These are phyloP conservation scores for Funneliformis caledonium DNA, from an alignment of 371 early-diverging fungal genomes.

Conservation along the genomic window DNA sequence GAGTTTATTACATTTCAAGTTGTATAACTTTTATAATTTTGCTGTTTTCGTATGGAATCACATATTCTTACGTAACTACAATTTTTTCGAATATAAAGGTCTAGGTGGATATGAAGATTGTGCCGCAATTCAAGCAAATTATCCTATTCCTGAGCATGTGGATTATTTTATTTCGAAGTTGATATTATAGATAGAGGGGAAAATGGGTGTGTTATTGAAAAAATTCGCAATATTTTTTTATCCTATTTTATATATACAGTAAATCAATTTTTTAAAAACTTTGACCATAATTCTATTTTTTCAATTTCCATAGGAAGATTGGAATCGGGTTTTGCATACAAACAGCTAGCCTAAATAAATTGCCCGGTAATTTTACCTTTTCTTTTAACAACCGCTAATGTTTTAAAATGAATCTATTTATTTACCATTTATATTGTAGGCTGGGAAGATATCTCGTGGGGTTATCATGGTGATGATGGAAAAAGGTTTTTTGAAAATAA, in stretches of 20 bases:
- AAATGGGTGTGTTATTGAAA: too few species aligned
- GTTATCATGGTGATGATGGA: constrained; percentile 88
- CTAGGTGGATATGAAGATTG: constrained; percentile 80
- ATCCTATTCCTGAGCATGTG: too few species aligned
- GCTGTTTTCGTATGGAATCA: too few species aligned
- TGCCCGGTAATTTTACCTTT: neutral
- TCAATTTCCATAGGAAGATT: neutral
- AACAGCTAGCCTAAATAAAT: neutral
- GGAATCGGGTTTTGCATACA: neutral
- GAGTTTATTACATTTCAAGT: too few species aligned
- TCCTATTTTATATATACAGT: too few species aligned
- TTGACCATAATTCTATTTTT: neutral
- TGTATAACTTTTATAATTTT: too few species aligned
- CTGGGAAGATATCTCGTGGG: constrained; percentile 71
- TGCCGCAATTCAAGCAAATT: constrained; percentile 68
- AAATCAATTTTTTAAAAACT: too few species aligned
- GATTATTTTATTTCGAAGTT: too few species aligned
- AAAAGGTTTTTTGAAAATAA: constrained; percentile 54
- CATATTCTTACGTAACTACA: too few species aligned
- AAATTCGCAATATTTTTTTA: too few species aligned
- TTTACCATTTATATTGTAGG: constrained; percentile 46
- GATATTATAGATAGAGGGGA: constrained; percentile 80
- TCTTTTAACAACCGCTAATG: neutral
- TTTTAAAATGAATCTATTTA: too few species aligned
- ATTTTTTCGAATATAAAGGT: constrained; percentile 52